These are phyloP conservation scores for Kodamaea fungicola DNA, from an alignment of 1,139 yeast species.

Conservation along the genomic window DNA sequence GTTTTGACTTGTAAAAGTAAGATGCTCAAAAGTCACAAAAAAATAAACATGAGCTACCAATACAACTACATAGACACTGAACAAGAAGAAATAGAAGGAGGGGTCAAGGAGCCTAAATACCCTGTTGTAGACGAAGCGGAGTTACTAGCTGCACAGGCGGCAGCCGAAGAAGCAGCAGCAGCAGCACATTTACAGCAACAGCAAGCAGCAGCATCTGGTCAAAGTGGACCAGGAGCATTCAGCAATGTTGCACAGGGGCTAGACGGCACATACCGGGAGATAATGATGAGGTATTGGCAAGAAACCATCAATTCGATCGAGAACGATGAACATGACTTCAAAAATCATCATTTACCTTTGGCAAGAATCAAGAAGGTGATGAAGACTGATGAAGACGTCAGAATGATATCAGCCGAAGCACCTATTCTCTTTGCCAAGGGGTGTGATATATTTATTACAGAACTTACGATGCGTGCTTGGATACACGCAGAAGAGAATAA, in stretches of 20 bases:
- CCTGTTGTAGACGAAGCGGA: conserved; percentile 17
- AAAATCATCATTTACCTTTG: conserved; percentile 88
- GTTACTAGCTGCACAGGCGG: conserved; percentile 34
- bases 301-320: conserved; percentile 89
- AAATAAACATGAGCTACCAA: conserved; percentile 11
- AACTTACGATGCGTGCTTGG: conserved; percentile 98
- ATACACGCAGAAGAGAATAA: conserved; percentile 96
- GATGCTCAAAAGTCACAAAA: background rate
- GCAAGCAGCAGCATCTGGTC: conserved; percentile 30
- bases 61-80: conserved; percentile 11
- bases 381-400: conserved; percentile 97
- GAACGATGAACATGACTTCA: conserved; percentile 85
- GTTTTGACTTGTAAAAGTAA: background rate
- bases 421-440: conserved; percentile 97
- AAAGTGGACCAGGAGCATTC: conserved; percentile 66
- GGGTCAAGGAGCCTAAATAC: background rate
- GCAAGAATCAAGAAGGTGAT: conserved; percentile 94
- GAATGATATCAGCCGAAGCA: conserved; percentile 97
- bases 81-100: background rate
- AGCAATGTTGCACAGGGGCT: conserved; percentile 93
- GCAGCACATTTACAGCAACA: conserved; percentile 16
- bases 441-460: conserved; percentile 94
- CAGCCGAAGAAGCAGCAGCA: conserved; percentile 50
- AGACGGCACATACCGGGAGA: conserved; percentile 73
- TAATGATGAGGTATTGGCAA: conserved; percentile 97